Evolutionary conservation across 176 grass and related monocot species (phyloP), one percentile per base, ranked within the genome.

Genomic region (Typha latifolia): DNA sequence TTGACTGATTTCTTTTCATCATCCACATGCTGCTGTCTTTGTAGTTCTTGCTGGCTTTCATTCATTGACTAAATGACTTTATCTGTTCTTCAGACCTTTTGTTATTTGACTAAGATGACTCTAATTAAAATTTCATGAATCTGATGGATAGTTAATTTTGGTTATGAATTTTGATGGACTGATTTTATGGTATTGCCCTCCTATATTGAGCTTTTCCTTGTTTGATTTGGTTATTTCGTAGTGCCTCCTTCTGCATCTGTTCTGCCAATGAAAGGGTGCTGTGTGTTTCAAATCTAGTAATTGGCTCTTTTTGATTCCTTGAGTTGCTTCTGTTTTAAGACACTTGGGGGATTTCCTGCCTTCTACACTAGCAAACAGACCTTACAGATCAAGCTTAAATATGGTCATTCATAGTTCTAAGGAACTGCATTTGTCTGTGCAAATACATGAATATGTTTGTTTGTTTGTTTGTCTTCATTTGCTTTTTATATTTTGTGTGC

Each of bases 1-100:
- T 21, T 21, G n/a, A 65, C 8, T 51, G 49, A 62, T 24, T 48
- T 29, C n/a, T 71, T 72, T 75, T 73, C 14, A 62, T 10, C 37
- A 43, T 43, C 37, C 37, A 43, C 5, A 43, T 43, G 37, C 37
- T 43, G 53, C 20, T 59, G 53, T 21, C 53, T 0, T 6, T 21
- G n/a, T 59, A 2, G 53, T 11, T 59, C 6, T 59, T 59, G 6
- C 2, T 59, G 27, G 0, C 9, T 43, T 9, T 43, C 37, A 43
- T 43, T 43, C 37, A 43, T 43, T 43, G 37, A 43, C 37, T 43
- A 43, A 43, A 9, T 43, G 37, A 9, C 6, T 26, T 26, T 43
- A 43, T 43, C 37, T 43, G 37, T 9, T 43, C 37, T 7, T 43
- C 37, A 43, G 37, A 9, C 37, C 5, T 43, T 43, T 43, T 29